These are phyloP conservation scores for Exophiala lecanii-corni DNA, from an alignment of 2,329 filamentous ascomycete genomes.

Conservation along the genomic window DNA sequence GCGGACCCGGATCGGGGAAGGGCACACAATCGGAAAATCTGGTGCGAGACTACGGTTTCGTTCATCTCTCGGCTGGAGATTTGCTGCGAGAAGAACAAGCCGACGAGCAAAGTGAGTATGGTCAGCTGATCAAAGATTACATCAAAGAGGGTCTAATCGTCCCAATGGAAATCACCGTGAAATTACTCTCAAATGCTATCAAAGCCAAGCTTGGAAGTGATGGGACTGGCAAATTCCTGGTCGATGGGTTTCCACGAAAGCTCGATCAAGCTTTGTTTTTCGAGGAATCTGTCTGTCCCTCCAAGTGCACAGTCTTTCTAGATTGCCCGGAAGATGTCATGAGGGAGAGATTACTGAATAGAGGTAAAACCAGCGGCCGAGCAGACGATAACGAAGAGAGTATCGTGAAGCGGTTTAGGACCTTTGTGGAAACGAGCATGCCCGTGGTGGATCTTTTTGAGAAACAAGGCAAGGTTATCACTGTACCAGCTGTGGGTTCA, in stretches of 20 bases:
- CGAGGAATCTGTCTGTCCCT: slow-evolving; percentile 80
- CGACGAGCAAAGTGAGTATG: slow-evolving; percentile 79
- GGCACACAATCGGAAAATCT: slow-evolving; percentile 92
- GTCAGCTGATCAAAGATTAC: slow-evolving; percentile 84
- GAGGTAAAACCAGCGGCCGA: slow-evolving; percentile 87
- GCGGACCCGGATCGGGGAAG: slow-evolving; percentile 92
- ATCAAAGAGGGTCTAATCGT: slow-evolving; percentile 95
- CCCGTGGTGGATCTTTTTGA: slow-evolving; percentile 87
- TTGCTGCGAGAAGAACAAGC: slow-evolving; percentile 90
- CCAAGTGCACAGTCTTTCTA: slow-evolving; percentile 84
- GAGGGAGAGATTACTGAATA: slow-evolving; percentile 75
- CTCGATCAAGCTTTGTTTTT: slow-evolving; percentile 96
- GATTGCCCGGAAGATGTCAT: slow-evolving; percentile 89
- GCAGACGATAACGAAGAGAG: slow-evolving; percentile 91
- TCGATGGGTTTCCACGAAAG: slow-evolving; percentile 87
- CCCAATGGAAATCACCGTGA: slow-evolving; percentile 97
- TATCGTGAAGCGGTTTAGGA: slow-evolving; percentile 93
- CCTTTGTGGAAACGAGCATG: slow-evolving; percentile 95
- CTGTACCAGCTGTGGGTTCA: slow-evolving; percentile 65
- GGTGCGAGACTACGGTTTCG: slow-evolving; percentile 83
- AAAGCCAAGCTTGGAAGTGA: slow-evolving; percentile 57
- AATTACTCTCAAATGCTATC: slow-evolving; percentile 93
- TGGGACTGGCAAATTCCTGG: slow-evolving; percentile 65
- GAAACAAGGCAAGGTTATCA: slow-evolving; percentile 70
- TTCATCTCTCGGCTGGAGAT: slow-evolving; percentile 88